Base-by-base conservation (phyloP, 495 filamentous ascomycete genomes). In the Podospora pseudocomata region DNA sequence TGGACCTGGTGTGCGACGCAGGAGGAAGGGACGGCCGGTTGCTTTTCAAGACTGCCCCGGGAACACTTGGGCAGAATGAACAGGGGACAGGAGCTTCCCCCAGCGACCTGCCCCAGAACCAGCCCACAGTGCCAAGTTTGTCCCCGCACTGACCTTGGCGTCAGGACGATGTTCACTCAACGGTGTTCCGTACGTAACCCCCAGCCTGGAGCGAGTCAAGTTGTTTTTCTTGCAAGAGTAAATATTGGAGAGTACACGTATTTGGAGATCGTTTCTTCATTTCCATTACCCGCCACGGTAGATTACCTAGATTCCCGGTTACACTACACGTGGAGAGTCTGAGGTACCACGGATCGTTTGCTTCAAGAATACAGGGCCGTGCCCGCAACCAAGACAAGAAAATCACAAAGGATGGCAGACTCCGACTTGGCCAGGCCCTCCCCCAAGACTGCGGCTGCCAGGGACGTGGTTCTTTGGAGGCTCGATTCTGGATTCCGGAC, bases 1-100 rank as follows among this genome's bases (percentile, higher is more conserved):
- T 68, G 68, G 70, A 61, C 54, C 67, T 65, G 57, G 65, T 63
- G 72, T 70, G 67, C 55, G 67, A 75, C 71, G 66, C 61, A 71
- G 34, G 61, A 62, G 67, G 67, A 56, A 67, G 68, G 63, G 68
- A 70, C 60, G 64, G 64, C 65, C 61, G 67, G 65, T 62, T 53
- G 68, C 67, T 70, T 71, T 72, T 71, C 67, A 70, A 70, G 49
- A 64, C 63, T 68, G 65, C 20, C 20, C 20, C 20, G 65, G 54
- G 65, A 23, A 66, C 20, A 23, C 65, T 63, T 60, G 70, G 62
- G 60, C 68, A 70, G 63, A 65, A 58, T 39, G 68, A 61, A 61
- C 71, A 70, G 58, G 67, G 71, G 73, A 59, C 16, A 39, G 9
- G 32, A 54, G 30, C 59, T 61, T 61, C 59, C 59, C 59, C 55